Percentiles rank a stretch among this genome's conserved stretches.
These are phyloP conservation scores for Penicillium sp. DNA, from an alignment of 2,329 filamentous ascomycete genomes.

Conservation along the genomic window DNA sequence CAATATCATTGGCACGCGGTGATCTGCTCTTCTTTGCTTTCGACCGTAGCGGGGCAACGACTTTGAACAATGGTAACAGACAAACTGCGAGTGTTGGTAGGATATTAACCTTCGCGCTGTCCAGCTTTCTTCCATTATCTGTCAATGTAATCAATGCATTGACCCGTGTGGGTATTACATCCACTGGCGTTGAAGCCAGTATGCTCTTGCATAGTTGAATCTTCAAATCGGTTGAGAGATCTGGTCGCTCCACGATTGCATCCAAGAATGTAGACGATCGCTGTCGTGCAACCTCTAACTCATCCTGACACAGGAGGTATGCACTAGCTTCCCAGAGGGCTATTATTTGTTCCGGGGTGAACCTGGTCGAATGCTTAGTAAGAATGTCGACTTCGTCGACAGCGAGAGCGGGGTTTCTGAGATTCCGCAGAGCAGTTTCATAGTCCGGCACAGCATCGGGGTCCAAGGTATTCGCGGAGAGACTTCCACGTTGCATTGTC, in stretches of 20 bases:
- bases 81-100: slow-evolving; percentile 38
- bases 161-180: slow-evolving; percentile 36
- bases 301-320: slow-evolving; percentile 34
- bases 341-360: slow-evolving; percentile 37
- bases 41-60: slow-evolving; percentile 32
- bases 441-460: slow-evolving; percentile 34
- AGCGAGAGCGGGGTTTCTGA: slow-evolving; percentile 31
- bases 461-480: slow-evolving; percentile 36
- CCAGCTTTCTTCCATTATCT: slow-evolving; percentile 42
- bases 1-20: slow-evolving; percentile 32
- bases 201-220: slow-evolving; percentile 34
- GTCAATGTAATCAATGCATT: slow-evolving; percentile 38
- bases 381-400: slow-evolving; percentile 37
- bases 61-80: slow-evolving; percentile 36
- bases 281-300: slow-evolving; percentile 33
- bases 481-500: slow-evolving; percentile 40
- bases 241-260: slow-evolving; percentile 34
- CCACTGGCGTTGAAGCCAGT: slow-evolving; percentile 28
- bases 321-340: slow-evolving; percentile 37
- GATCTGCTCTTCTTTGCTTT: slow-evolving; percentile 36
- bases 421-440: slow-evolving; percentile 31
- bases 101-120: slow-evolving; percentile 36
- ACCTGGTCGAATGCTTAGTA: slow-evolving; percentile 31
- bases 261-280: slow-evolving; percentile 34
- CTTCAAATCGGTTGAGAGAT: slow-evolving; percentile 33